Conservation (phyloP, 129 eudicot species). For the Chrysanthemum makinoi region DNA sequence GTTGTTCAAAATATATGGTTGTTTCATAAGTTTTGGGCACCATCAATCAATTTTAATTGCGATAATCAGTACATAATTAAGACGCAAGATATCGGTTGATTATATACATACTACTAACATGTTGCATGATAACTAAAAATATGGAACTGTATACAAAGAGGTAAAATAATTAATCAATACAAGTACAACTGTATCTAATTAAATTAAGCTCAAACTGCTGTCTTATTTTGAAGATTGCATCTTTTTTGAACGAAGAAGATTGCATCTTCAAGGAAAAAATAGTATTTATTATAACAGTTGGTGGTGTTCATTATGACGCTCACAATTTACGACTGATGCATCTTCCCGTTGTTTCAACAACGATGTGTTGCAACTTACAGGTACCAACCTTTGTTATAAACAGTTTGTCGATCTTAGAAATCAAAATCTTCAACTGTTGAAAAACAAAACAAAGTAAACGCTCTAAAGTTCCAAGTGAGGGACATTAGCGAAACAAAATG, state of each 20-base stretch:
- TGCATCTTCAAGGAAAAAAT: background rate
- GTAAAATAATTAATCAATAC: background rate
- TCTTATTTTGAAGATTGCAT: slow-evolving; percentile 20
- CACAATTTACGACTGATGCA: background rate
- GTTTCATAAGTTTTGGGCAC: too few species aligned
- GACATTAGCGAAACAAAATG: slow-evolving; percentile 42
- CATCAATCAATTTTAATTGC: too few species aligned
- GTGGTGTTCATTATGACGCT: slow-evolving; percentile 9
- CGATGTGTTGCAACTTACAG: background rate
- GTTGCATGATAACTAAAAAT: too few species aligned
- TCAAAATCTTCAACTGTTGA: background rate
- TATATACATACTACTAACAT: too few species aligned
- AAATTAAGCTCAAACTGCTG: slow-evolving; percentile 4
- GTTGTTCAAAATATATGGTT: too few species aligned
- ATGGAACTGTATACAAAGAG: background rate
- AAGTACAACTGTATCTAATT: background rate
- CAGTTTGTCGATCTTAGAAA: background rate
- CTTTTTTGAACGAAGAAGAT: background rate
- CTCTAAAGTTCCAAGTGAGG: slow-evolving; percentile 31
- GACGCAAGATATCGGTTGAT: too few species aligned
- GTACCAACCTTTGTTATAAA: slow-evolving; percentile 13
- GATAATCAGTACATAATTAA: too few species aligned
- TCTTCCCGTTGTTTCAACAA: background rate
- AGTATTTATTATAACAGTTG: background rate
- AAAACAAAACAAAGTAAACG: slow-evolving; percentile 1